Base-by-base conservation (phyloP, 2,329 filamentous ascomycete species). In the Ophiocordyceps unilateralis region DNA sequence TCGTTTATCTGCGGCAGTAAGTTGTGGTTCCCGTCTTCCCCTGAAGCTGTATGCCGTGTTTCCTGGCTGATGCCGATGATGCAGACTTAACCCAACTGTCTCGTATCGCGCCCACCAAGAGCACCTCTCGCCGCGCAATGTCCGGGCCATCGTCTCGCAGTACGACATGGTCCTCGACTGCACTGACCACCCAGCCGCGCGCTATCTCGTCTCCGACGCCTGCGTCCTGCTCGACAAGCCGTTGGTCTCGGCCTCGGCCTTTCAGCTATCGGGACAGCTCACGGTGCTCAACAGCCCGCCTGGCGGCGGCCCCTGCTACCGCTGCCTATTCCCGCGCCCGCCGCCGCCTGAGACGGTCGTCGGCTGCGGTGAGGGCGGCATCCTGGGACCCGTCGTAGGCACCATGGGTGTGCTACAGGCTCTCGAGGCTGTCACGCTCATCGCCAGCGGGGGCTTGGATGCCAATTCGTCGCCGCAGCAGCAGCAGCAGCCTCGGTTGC, bases 111-210 rank as follows among this genome's bases (percentile, higher is more conserved):
- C 76, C 0, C 71, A 93, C 54, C 58, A 61, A 10, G 66, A 68
- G 14, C 79, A 83, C 48, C 71, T 95, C 14, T 76, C 74, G 0
- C 71, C 85, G 0, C 63, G 75, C 45, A 83, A 81, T 42, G 83
- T 86, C 1, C 62, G 76, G 7, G 58, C 67, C 0, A 76, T 86
- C 36, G 74, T 93, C 44, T 62, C 67, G 0, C 52, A 66, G 4
- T 96, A 93, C 56, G 85, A 94, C 52, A 51, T 95, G 1, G 76
- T 96, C 2, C 76, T 98, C 12, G 91, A 98, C 60, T 98, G 91
- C 58, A 96, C 89, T 10, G 91, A 98, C 60, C 87, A 89, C 49
- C 89, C 91, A 0, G 81, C 84, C 1, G 84, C 86, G 0, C 83
- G 91, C 38, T 96, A 98, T 58, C 73, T 96, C 39, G 84, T 96